phyloP scores from a whole-genome alignment of 108 stramenopile genomes.

The Stephanodiscus minutulus region DNA sequence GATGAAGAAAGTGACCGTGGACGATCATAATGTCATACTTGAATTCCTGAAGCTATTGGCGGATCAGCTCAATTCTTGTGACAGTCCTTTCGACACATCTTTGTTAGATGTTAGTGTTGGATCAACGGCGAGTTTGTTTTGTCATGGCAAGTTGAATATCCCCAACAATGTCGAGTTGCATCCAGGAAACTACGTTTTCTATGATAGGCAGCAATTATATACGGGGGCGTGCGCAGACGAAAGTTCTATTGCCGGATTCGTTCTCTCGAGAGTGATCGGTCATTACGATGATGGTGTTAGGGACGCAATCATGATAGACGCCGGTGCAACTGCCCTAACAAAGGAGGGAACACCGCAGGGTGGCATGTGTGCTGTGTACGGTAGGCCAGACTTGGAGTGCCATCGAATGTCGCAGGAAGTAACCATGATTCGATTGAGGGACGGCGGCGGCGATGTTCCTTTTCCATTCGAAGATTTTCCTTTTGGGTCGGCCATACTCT shows the following conservation, averaged over 20 bases:
- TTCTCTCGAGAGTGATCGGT: slow-evolving; percentile 37
- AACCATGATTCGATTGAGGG: slow-evolving; percentile 35
- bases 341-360: slow-evolving; percentile 45
- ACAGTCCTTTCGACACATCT: slow-evolving; percentile 9
- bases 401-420: slow-evolving; percentile 49
- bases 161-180: slow-evolving; percentile 33
- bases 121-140: slow-evolving; percentile 34
- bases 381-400: slow-evolving; percentile 35
- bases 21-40: slow-evolving; percentile 19
- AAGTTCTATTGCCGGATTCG: slow-evolving; percentile 28
- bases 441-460: not conserved
- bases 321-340: slow-evolving; percentile 48
- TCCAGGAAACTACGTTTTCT: slow-evolving; percentile 47
- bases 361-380: slow-evolving; percentile 26
- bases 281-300: slow-evolving; percentile 37
- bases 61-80: slow-evolving; percentile 1
- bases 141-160: slow-evolving; percentile 16
- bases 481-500: slow-evolving; percentile 20
- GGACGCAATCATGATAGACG: slow-evolving; percentile 47
- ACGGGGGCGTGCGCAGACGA: slow-evolving; percentile 35
- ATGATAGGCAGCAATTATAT: slow-evolving; percentile 40
- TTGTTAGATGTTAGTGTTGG: slow-evolving; percentile 34
- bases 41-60: slow-evolving; percentile 17
- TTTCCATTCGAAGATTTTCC: slow-evolving; percentile 46
- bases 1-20: slow-evolving; percentile 22